Percentiles rank a stretch among this genome's conserved stretches.
phyloP scores from a whole-genome alignment of 2,329 filamentous ascomycete species.

The Myriangium duriaei region DNA sequence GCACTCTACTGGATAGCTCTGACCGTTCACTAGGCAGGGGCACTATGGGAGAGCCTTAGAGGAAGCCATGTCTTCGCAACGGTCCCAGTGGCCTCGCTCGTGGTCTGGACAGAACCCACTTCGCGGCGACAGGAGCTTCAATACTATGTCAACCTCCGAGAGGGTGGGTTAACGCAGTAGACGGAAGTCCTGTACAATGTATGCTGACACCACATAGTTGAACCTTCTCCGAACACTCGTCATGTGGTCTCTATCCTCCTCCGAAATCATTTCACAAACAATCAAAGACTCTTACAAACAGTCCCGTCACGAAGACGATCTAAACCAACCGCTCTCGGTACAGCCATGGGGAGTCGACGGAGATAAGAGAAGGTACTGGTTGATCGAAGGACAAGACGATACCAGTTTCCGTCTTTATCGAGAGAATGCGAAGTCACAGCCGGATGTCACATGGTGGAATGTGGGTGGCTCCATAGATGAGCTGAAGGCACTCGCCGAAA shows the following conservation, averaged over 20 bases:
- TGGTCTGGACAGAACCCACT: conserved; percentile 81
- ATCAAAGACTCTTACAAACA: conserved; percentile 86
- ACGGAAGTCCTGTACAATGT: conserved; percentile 1
- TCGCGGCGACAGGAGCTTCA: conserved; percentile 67
- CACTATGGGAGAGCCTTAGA: conserved; percentile 90
- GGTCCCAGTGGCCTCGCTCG: conserved; percentile 71
- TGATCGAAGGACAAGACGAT: conserved; percentile 88
- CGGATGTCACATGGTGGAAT: conserved; percentile 79
- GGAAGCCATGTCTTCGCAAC: conserved; percentile 77
- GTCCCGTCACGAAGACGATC: conserved; percentile 61
- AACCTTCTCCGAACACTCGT: conserved; percentile 70
- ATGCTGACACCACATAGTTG: conserved; percentile 45
- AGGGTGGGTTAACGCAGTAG: conserved; percentile 44
- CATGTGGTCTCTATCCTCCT: conserved; percentile 80
- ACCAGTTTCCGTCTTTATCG: conserved; percentile 89
- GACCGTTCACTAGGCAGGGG: conserved; percentile 50
- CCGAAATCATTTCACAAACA: conserved; percentile 65
- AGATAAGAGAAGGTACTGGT: conserved; percentile 82
- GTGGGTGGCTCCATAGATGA: conserved; percentile 87
- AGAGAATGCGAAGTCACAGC: conserved; percentile 72
- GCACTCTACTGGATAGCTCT: conserved; percentile 19
- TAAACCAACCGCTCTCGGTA: conserved; percentile 78
- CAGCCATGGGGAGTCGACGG: conserved; percentile 85
- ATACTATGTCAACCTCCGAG: conserved; percentile 67
- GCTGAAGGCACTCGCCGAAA: conserved; percentile 60